These are phyloP conservation scores for Trypanosoma scelopori DNA, from an alignment of 208 protist genomes.

Conservation along the genomic window DNA sequence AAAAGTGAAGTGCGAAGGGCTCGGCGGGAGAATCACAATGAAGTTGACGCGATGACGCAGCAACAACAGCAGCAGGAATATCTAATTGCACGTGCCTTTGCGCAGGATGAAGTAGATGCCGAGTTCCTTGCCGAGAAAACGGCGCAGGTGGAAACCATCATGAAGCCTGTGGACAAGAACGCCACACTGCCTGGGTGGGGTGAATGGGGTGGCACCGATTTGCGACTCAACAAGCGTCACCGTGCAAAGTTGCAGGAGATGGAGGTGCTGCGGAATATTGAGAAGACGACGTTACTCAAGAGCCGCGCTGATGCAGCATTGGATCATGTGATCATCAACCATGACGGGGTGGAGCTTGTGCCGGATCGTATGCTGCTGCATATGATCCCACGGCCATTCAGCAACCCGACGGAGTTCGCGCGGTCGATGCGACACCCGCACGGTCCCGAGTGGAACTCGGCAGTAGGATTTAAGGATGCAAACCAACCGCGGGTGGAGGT, in stretches of 20 bases:
- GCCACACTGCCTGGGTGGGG: conserved; percentile 89
- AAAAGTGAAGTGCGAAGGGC: not conserved
- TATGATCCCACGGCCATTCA: conserved; percentile 92
- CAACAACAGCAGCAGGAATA: conserved; percentile 84
- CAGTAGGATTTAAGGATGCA: conserved; percentile 78
- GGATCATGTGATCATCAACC: conserved; percentile 94
- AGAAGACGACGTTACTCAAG: conserved; percentile 74
- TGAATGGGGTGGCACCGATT: conserved; percentile 90
- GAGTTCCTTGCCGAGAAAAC: conserved; percentile 91
- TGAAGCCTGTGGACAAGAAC: conserved; percentile 86
- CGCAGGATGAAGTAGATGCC: conserved; percentile 86
- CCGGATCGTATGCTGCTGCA: conserved; percentile 86
- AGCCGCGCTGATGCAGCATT: conserved; percentile 83
- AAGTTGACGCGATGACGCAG: conserved; percentile 30
- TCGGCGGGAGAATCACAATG: not conserved
- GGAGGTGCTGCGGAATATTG: conserved; percentile 62
- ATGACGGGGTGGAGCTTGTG: conserved; percentile 90
- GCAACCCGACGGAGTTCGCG: conserved; percentile 87
- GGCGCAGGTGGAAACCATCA: conserved; percentile 79
- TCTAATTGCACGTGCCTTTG: conserved; percentile 91
- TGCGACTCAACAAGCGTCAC: conserved; percentile 73
- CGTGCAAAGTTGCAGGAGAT: conserved; percentile 58
- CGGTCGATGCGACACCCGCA: conserved; percentile 88
- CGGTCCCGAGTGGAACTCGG: conserved; percentile 88
- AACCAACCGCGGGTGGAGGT: conserved; percentile 84